These are phyloP conservation scores for Colletotrichum sp. DNA, from an alignment of 2,329 filamentous ascomycete genomes.

Conservation along the genomic window DNA sequence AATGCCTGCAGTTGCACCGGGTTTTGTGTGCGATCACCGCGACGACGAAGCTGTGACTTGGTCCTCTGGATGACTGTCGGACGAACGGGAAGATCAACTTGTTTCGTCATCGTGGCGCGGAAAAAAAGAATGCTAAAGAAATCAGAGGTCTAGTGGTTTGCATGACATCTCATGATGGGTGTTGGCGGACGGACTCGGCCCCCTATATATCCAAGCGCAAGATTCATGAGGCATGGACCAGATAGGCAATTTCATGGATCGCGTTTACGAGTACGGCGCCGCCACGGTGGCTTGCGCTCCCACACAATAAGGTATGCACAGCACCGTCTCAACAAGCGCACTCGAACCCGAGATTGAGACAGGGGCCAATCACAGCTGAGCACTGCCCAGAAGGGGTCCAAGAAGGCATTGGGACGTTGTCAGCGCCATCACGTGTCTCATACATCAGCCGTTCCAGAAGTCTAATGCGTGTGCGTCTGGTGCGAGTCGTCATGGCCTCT, in stretches of 20 bases:
- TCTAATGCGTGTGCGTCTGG: not conserved
- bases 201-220: constrained; percentile 5
- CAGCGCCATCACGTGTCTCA: constrained; percentile 15
- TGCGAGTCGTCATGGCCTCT: not conserved
- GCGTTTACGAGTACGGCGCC: not conserved
- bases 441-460: constrained; percentile 17
- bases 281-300: constrained; percentile 6
- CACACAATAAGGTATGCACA: not conserved
- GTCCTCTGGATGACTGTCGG: not conserved
- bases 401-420: not conserved
- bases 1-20: constrained; percentile 14
- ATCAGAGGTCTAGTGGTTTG: not conserved
- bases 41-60: not conserved
- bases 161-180: not conserved
- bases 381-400: not conserved
- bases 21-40: not conserved
- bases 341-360: not conserved
- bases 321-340: not conserved
- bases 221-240: not conserved
- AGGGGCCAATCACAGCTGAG: not conserved
- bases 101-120: not conserved
- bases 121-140: not conserved
- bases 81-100: not conserved
- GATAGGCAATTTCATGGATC: not conserved
- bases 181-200: not conserved